Evolutionary conservation across 1,284 basidiomycete genomes (phyloP), one percentile per base, ranked within the genome.

Genomic region (Austroboletus olivaceoglutinosus): DNA sequence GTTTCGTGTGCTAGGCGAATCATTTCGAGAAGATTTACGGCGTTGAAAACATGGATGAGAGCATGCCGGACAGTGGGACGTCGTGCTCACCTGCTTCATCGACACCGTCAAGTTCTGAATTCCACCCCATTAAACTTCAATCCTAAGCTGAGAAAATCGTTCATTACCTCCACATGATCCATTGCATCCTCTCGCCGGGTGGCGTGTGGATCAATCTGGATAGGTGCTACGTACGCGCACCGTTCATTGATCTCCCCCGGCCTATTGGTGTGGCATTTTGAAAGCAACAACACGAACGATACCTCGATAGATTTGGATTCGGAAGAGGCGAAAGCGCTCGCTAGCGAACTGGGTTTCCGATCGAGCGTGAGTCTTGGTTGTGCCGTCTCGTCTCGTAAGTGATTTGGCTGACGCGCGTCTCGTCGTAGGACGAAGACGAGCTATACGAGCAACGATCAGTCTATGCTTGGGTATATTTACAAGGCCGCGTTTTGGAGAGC

Each of bases 401-500:
- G 23, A 8, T 25, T 25, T 25, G 4, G 25, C 36, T 39, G 46
- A 51, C 11, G 4, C 5, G 10, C 25, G 27, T 18, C 19, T 15
- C 16, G 23, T 16, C 18, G 18, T 31, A 58, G 58, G 56, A 95
- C 57, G 91, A 94, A 84, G 54, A 89, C 91, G 18, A 89, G 89
- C 2, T 99, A 98, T 65, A 95, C 93, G 7, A 91, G 84, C 55
- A 91, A 93, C 60, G 74, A 82, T 5, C 77, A 85, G 55, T 85
- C 83, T 21, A 92, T 98, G 90, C 76, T 98, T n/a, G 80, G 82
- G 30, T 95, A 98, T n/a, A n/a, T n/a, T n/a, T 98, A 98, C 68
- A 80, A 86, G 58, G 77, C 90, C 4, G 82, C 83, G 3, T 93
- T 93, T 70, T 94, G 89, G n/a, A n/a, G n/a, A n/a, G n/a, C n/a